Evolutionary conservation across 2,329 filamentous ascomycete genomes (phyloP), one percentile per base, ranked within the genome.

Genomic region (Phialophora chinensis): DNA sequence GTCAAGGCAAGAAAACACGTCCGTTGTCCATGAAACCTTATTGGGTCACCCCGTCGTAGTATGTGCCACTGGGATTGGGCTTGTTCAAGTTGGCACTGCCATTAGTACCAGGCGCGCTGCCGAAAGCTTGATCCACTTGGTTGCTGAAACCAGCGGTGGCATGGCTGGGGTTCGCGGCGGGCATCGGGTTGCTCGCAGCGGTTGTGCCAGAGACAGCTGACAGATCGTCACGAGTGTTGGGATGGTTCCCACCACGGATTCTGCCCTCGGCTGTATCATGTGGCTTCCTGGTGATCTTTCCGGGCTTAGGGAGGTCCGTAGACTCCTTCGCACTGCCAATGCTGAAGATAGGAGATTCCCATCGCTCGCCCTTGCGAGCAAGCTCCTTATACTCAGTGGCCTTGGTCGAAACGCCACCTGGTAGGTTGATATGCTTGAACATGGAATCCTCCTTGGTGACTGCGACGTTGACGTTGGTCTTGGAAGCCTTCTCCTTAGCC

Each of bases 341-440:
- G 67, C 88, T 90, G 83, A 99, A 99, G 74, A 99, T 88, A 10
- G 94, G 92, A 68, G 91, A 96, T 84, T 97, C 90, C 95, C 95
- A 99, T 78, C 88, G 90, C 63, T 97, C 91, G 60, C 95, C 95
- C 87, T 95, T 92, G 72, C 83, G 84, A 8, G 94, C 92, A 65
- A 97, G 85, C 25, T 97, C 88, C 81, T 88, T 92, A 85, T 96
- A 98, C 79, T 97, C 92, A 27, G 92, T 96, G 10, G 94, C 93
- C 87, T 97, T 97, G 82, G 88, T 89, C 73, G 91, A 95, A 77
- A 97, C 94, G 63, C 93, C 93, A 35, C 91, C 91, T 29, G 93
- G 93, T 5, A 99, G 85, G 65, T 89, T 85, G 76, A 99, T 89
- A 76, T 94, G 84, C 75, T 92, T 90, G 89, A 99, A 97, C 71